Evolutionary conservation across 257 asterid genomes (phyloP), one percentile per base, ranked within the genome.

Genomic region (Hygrophila difformis): DNA sequence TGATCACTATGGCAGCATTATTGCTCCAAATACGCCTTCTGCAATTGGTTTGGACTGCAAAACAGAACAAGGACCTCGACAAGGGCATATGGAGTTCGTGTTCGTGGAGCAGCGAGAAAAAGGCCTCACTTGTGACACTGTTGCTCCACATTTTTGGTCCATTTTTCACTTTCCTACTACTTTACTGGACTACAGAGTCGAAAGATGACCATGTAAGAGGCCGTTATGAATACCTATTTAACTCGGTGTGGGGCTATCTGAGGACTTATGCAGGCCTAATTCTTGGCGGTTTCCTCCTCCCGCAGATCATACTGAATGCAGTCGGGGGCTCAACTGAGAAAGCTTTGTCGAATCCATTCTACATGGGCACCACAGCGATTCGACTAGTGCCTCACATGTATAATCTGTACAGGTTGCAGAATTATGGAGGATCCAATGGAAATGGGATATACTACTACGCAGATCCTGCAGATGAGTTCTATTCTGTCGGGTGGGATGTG

Each of bases 311-410:
- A 15, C 81, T 88, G 74, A 84, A 79, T 55, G 11, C 77, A 13
- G 74, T 81, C 59, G 53, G 62, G 4, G 76, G 65, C 53, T 53
- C 79, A 21, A 76, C 42, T 38, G 87, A 63, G 67, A 75, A 52
- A 65, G 77, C 84, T 29, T 93, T 88, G 22, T 55, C 77, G 53
- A 79, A 89, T 4, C 53, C 81, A 0, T 88, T 81, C 51, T 84
- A 78, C 35, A 11, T 65, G 0, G 97, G 97, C 22, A 74, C 72
- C 15, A 76, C 93, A 28, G 50, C 73, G 35, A 87, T 88, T 60
- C 87, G 94, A 21, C 67, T 73, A 54, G 24, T 81, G 57, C 97
- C 97, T 3, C 97, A 81, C 37, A 77, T 61, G 6, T 88, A 84
- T 44, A 95, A 26, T 26, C 31, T 26, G 4, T 26, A 26, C 31